Base-by-base conservation (phyloP, 192 early-diverging fungal species). In the Ambispora gerdemannii region DNA sequence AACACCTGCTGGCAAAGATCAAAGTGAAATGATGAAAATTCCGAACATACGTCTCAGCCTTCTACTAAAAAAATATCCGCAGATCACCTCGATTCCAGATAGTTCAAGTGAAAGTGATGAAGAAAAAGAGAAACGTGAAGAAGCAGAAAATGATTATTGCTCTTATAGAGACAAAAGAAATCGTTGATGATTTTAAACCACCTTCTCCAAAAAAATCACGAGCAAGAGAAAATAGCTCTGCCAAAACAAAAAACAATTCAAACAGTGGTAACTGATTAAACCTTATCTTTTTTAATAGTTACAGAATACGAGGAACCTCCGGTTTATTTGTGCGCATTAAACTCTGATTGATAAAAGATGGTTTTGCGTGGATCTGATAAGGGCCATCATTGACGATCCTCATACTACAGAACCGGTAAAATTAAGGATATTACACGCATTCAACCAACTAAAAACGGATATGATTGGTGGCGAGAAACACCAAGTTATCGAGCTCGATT, bases 261-360 rank as follows among this genome's bases (percentile, higher is more conserved):
- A 2, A 7, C 15, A 60, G n/a, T 19, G 3, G 27, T 60, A 30
- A 13, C 32, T 10, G 17, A 32, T 31, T 60, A n/a, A n/a, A n/a
- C n/a, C 19, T 17, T 11, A 60, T 33, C 8, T 19, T 50, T 50
- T 6, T 65, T 19, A 17, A 8, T 20, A 25, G 15, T 8, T 50
- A 22, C 6, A 47, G 24, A 49, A 50, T 27, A 33, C 4, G 53
- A 70, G 36, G 1, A 24, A 35, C 76, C 81, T 2, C 85, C 90
- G 19, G 82, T 78, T 27, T 87, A 86, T 36, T 92, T 89, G 90
- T 77, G 78, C 49, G 90, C 90, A 63, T 82, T 88, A 8, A 89
- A 83, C 49, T 79, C 79, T 17, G 62, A 72, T 7, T 3, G 60
- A 67, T n/a, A 67, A 80, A 51, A 74, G 76, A 67, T 92, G 90